These are phyloP conservation scores for Metrosideros polymorpha DNA, from an alignment of 441 rosid species.

Conservation along the genomic window DNA sequence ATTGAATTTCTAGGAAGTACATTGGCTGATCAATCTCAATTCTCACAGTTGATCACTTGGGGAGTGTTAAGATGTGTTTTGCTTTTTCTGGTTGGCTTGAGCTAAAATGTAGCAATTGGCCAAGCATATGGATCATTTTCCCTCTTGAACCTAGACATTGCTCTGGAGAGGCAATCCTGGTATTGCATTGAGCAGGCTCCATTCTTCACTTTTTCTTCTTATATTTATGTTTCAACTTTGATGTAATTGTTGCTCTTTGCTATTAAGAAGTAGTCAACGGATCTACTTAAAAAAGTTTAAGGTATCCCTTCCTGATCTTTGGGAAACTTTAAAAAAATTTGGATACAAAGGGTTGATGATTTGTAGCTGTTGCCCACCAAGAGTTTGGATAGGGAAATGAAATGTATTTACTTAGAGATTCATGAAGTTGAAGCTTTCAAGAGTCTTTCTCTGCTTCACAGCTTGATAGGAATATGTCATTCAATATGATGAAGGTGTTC, in stretches of 20 bases:
- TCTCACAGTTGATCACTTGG: not conserved
- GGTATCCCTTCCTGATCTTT: not conserved
- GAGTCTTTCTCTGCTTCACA: not conserved
- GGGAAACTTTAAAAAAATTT: not conserved
- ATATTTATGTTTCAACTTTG: not conserved
- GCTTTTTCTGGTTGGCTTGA: not conserved
- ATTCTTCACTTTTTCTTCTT: not conserved
- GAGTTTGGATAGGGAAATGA: not conserved
- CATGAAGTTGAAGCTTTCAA: not conserved
- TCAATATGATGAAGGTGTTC: not conserved
- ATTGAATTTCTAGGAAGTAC: not conserved
- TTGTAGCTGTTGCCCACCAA: not conserved
- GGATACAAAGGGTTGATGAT: not conserved
- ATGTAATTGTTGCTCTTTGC: not conserved
- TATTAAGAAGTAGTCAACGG: not conserved
- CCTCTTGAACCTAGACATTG: not conserved
- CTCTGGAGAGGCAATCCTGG: not conserved
- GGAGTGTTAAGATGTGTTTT: not conserved
- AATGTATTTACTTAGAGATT: not conserved
- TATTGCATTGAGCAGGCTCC: not conserved
- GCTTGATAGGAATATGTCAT: not conserved
- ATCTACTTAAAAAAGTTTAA: not conserved
- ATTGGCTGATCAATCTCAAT: not conserved
- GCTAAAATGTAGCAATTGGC: not conserved
- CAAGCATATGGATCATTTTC: not conserved